Conservation (phyloP, 2,329 filamentous ascomycete species). For the Hirsutella minnesotensis region DNA sequence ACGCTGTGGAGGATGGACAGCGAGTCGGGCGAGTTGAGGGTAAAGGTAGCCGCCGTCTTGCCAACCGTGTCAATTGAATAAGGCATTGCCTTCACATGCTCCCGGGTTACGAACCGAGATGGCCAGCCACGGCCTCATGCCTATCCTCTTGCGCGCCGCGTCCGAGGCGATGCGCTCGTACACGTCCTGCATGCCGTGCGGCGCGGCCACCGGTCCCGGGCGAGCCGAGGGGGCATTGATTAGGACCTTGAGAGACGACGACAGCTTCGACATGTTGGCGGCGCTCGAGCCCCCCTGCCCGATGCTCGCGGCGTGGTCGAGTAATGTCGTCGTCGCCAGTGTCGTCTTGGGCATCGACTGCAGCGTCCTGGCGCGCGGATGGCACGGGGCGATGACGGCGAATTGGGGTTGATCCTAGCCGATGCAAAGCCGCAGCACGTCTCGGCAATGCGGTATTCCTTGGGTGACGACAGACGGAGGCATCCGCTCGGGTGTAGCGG, state of each 20-base stretch:
- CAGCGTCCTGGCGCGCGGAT: too few species aligned
- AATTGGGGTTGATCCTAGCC: too few species aligned
- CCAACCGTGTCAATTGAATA: too few species aligned
- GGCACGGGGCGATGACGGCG: background rate
- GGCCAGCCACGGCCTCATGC: conserved; percentile 52
- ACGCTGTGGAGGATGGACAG: conserved; percentile 50
- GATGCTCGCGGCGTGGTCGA: too few species aligned
- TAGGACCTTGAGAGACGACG: conserved; percentile 57
- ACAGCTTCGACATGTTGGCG: conserved; percentile 58
- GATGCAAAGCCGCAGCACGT: too few species aligned
- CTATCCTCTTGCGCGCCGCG: conserved; percentile 50
- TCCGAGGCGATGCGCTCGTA: conserved; percentile 53
- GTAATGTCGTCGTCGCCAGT: too few species aligned
- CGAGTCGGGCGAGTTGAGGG: conserved; percentile 73
- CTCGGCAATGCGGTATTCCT: too few species aligned
- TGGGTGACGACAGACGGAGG: too few species aligned
- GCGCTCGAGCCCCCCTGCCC: too few species aligned
- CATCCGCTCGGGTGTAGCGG: too few species aligned
- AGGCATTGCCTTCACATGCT: background rate
- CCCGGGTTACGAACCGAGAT: conserved; percentile 43
- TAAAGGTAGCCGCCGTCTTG: conserved; percentile 71
- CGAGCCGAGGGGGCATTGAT: conserved; percentile 59
- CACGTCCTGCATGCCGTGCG: conserved; percentile 49
- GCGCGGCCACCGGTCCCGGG: conserved; percentile 53
- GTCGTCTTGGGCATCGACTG: too few species aligned